Evolutionary conservation across 192 early-diverging fungal species (phyloP).

Genomic region (Podila minutissima): DNA sequence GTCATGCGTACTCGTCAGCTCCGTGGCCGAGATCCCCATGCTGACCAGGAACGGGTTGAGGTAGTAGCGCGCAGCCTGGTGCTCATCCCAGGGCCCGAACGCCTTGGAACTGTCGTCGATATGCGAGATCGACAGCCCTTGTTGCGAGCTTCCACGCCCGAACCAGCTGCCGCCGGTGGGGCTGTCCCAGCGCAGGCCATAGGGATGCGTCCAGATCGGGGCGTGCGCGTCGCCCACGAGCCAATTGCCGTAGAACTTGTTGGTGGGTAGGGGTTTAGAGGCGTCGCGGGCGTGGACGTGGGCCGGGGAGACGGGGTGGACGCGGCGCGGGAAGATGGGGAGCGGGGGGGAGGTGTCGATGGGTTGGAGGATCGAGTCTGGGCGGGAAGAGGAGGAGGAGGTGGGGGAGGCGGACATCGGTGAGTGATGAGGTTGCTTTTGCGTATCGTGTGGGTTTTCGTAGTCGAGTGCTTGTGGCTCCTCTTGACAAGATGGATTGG

Average conservation of each 20-base stretch:
- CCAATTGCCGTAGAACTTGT: slow-evolving; percentile 50
- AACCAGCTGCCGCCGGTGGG: background rate
- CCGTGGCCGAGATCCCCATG: slow-evolving; percentile 33
- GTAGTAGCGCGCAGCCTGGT: slow-evolving; percentile 6
- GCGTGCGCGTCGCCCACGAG: slow-evolving; percentile 30
- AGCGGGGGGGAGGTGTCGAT: slow-evolving; percentile 14
- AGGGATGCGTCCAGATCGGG: slow-evolving; percentile 48
- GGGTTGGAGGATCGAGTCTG: slow-evolving; percentile 17
- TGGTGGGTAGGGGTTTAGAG: slow-evolving; percentile 23
- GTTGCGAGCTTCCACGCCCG: background rate
- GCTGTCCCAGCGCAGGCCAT: slow-evolving; percentile 51
- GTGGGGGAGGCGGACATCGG: no score
- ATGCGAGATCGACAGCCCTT: slow-evolving; percentile 40
- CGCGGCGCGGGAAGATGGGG: background rate
- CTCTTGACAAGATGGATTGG: no score
- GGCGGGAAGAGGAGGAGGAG: no score
- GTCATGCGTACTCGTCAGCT: slow-evolving; percentile 16
- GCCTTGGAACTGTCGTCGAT: slow-evolving; percentile 32
- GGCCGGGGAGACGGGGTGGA: slow-evolving; percentile 11
- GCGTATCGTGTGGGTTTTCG: no score
- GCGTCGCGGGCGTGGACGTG: slow-evolving; percentile 10
- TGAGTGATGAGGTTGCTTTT: no score
- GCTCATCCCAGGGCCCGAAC: slow-evolving; percentile 8
- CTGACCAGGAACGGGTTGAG: slow-evolving; percentile 45
- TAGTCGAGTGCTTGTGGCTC: no score